Percentiles rank a stretch among this genome's conserved stretches.
phyloP scores from a whole-genome alignment of 495 filamentous ascomycete genomes.

The Pseudoneurospora amorphoporcata region DNA sequence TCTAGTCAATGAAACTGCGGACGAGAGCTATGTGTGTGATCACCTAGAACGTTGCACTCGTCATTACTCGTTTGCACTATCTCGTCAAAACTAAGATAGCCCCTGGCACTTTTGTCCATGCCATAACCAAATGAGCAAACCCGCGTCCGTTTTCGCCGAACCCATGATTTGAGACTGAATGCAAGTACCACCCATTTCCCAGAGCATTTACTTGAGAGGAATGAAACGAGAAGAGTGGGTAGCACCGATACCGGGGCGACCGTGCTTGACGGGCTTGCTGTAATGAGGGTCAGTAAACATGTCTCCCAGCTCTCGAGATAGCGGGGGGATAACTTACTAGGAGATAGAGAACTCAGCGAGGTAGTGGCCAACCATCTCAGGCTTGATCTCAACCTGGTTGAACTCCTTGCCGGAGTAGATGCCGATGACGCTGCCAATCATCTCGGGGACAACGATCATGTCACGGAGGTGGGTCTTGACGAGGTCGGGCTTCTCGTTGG shows the following conservation, averaged over 20 bases:
- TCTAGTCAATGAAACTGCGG: not conserved
- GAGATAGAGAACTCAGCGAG: conserved; percentile 97
- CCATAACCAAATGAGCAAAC: conserved; percentile 20
- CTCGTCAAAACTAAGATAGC: conserved; percentile 24
- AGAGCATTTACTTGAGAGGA: conserved; percentile 80
- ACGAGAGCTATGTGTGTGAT: not conserved
- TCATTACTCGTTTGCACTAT: conserved; percentile 17
- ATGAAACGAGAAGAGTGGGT: conserved; percentile 99
- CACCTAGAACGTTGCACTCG: conserved; percentile 15
- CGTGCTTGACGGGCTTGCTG: conserved; percentile 99
- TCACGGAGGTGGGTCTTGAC: conserved; percentile 98
- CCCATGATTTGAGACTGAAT: conserved; percentile 30
- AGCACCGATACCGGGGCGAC: conserved; percentile 99
- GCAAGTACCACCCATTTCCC: conserved; percentile 29
- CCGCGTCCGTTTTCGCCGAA: conserved; percentile 31
- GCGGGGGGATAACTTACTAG: conserved; percentile 60
- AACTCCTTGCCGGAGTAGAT: conserved; percentile 99
- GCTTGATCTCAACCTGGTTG: conserved; percentile 99
- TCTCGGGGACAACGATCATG: conserved; percentile 99
- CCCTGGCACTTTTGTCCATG: conserved; percentile 20
- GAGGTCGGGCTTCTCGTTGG: conserved; percentile 97
- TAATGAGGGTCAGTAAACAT: conserved; percentile 29
- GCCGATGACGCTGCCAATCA: conserved; percentile 96
- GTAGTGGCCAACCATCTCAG: conserved; percentile 99
- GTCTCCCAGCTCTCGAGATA: not conserved